Evolutionary conservation across 106 monocot genomes (phyloP), one percentile per base, ranked within the genome.

Genomic region (Acanthochlamys bracteata): DNA sequence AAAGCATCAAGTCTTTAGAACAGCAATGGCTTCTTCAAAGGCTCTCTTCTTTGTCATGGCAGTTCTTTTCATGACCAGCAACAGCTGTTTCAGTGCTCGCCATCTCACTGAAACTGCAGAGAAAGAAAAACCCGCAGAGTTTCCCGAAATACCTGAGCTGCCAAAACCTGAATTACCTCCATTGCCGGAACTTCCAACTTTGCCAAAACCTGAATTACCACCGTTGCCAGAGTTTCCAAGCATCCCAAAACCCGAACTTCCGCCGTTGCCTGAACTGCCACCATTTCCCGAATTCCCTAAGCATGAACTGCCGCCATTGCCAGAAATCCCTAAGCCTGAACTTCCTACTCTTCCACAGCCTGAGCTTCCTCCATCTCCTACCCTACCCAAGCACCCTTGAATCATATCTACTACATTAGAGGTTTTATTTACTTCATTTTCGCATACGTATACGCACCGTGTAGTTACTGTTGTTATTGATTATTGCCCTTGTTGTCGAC

Each of bases 191-290:
- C 19, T 59, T 11, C 59, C 69, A 13, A 20, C 12, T 6, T 7
- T 69, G 11, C 69, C 69, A 0, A 69, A 69, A 43, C 59, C 25
- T 25, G 69, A 69, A 25, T 17, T 69, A 1, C 69, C 69, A 24
- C 69, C 59, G 7, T 43, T 69, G 4, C 69, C 69, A 10, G 69
- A 58, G 24, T 7, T 59, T 10, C 69, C 69, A 58, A 26, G 41
- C 14, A 10, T 69, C 7, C 69, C 69, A 24, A 69, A 69, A 19
- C 59, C 42, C 58, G 59, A 57, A 22, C 41, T 69, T 11, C 69
- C 69, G 10, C 57, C 69, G 14, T 42, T 27, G 22, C 42, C 54
- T 42, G 42, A 69, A 25, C 21, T 69, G 1, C 69, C 41, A 26
- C 68, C 14, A 68, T 55, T 20, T 12, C 52, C 22, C 40, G 56